Conservation (phyloP, 148 eudicot species). For the Agrostemma githago region DNA sequence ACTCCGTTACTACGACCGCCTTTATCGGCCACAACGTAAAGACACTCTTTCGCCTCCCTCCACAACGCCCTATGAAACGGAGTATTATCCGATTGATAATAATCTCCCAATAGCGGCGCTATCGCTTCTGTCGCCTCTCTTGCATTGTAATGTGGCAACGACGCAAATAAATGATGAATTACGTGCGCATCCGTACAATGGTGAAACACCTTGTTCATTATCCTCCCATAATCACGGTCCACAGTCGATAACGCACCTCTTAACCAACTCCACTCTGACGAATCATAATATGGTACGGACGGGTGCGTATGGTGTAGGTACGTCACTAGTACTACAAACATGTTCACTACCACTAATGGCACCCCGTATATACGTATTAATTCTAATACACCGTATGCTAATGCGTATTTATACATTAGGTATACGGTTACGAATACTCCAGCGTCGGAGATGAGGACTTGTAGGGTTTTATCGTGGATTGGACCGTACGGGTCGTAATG, state of each 20-base stretch:
- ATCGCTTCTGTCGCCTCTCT: slow-evolving; percentile 20
- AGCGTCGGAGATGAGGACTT: slow-evolving; percentile 42
- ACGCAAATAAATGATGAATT: slow-evolving; percentile 37
- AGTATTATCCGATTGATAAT: slow-evolving; percentile 46
- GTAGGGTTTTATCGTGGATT: slow-evolving; percentile 43
- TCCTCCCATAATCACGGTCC: slow-evolving; percentile 20
- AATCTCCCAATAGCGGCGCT: slow-evolving; percentile 45
- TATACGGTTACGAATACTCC: slow-evolving; percentile 15
- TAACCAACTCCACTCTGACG: slow-evolving; percentile 14
- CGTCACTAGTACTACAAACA: slow-evolving; percentile 48
- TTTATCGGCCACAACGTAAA: slow-evolving; percentile 10
- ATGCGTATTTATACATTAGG: not conserved
- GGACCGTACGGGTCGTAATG: slow-evolving; percentile 56
- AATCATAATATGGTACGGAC: slow-evolving; percentile 5
- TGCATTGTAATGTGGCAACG: slow-evolving; percentile 16
- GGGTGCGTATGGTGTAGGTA: slow-evolving; percentile 38
- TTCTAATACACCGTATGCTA: slow-evolving; percentile 27
- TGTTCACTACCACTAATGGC: slow-evolving; percentile 47
- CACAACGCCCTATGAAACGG: slow-evolving; percentile 45
- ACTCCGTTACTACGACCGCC: not conserved
- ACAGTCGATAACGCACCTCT: slow-evolving; percentile 10
- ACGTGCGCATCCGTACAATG: slow-evolving; percentile 52
- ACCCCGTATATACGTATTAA: slow-evolving; percentile 37
- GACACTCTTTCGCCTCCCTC: slow-evolving; percentile 29
- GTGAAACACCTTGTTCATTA: slow-evolving; percentile 52